Conservation (phyloP, 352 stramenopile species). For the Pythium brassicae region DNA sequence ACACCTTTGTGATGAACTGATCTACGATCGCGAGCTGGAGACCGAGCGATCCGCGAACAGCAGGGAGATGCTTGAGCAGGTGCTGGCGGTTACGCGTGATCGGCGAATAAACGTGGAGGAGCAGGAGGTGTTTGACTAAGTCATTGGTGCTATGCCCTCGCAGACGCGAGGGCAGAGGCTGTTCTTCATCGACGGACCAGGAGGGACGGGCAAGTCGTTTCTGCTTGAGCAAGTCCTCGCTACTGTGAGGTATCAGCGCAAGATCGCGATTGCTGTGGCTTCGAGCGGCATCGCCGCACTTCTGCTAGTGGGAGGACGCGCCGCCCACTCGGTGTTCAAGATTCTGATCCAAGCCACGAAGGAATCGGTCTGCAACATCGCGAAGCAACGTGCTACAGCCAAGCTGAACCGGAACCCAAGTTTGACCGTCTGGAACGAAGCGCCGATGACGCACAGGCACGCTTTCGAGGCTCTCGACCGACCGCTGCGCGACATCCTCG, state of each 20-base stretch:
- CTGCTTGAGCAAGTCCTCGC: slow-evolving; percentile 19
- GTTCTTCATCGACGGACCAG: slow-evolving; percentile 26
- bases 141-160: not conserved
- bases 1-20: not conserved
- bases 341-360: slow-evolving; percentile 17
- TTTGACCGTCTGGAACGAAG: slow-evolving; percentile 13
- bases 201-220: slow-evolving; percentile 30
- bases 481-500: slow-evolving; percentile 14
- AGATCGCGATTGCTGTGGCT: slow-evolving; percentile 19
- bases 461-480: slow-evolving; percentile 21
- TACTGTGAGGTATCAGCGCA: slow-evolving; percentile 10
- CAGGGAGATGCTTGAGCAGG: slow-evolving; percentile 12
- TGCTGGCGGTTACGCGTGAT: slow-evolving; percentile 5
- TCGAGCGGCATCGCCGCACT: slow-evolving; percentile 26
- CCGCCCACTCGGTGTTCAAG: slow-evolving; percentile 27
- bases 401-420: slow-evolving; percentile 6
- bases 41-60: slow-evolving; percentile 8
- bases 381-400: slow-evolving; percentile 14
- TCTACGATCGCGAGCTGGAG: not conserved
- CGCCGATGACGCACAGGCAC: slow-evolving; percentile 9
- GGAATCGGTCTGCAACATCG: slow-evolving; percentile 16
- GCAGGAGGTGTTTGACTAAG: not conserved
- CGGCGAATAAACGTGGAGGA: not conserved
- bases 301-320: slow-evolving; percentile 23
- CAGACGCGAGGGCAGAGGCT: slow-evolving; percentile 5